Conservation (phyloP, 2,329 filamentous ascomycete genomes). For the Hymenoscyphus salicellus region DNA sequence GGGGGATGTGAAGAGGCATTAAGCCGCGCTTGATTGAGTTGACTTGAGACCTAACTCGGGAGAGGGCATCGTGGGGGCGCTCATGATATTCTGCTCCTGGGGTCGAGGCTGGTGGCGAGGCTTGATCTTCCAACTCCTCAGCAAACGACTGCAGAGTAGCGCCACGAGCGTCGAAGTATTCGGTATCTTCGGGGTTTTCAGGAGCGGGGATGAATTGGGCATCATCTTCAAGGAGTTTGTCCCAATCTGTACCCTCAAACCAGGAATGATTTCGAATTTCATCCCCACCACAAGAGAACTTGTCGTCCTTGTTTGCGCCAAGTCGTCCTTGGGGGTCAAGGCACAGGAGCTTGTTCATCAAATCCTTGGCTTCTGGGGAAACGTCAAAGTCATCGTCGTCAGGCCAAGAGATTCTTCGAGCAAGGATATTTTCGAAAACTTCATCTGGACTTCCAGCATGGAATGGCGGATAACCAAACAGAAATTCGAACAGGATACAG, state of each 20-base stretch:
- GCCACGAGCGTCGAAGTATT: slow-evolving; percentile 92
- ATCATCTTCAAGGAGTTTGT: slow-evolving; percentile 86
- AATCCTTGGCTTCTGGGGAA: slow-evolving; percentile 84
- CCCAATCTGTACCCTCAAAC: slow-evolving; percentile 87
- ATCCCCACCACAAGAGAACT: slow-evolving; percentile 76
- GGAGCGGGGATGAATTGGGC: slow-evolving; percentile 91
- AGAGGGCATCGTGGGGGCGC: slow-evolving; percentile 89
- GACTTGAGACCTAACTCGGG: slow-evolving; percentile 81
- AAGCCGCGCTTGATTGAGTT: slow-evolving; percentile 84
- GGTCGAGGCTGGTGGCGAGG: slow-evolving; percentile 66
- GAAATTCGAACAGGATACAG: slow-evolving; percentile 94
- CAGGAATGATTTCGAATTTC: slow-evolving; percentile 88
- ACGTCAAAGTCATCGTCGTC: slow-evolving; percentile 75
- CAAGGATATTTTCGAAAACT: slow-evolving; percentile 94
- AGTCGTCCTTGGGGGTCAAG: slow-evolving; percentile 77
- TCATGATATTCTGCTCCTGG: slow-evolving; percentile 78
- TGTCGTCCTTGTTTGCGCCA: slow-evolving; percentile 81
- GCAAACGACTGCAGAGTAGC: slow-evolving; percentile 89
- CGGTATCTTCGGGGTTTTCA: slow-evolving; percentile 93
- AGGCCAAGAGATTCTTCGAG: slow-evolving; percentile 88
- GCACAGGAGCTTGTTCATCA: slow-evolving; percentile 90
- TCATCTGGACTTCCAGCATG: slow-evolving; percentile 85
- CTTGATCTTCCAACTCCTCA: slow-evolving; percentile 89
- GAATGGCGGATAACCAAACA: slow-evolving; percentile 92
- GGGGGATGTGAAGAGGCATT: slow-evolving; percentile 94